A percentile compares a stretch with the other conserved stretches of the same genome.
Conservation (phyloP, 2,329 filamentous ascomycete species). For the Cordyceps sp. region DNA sequence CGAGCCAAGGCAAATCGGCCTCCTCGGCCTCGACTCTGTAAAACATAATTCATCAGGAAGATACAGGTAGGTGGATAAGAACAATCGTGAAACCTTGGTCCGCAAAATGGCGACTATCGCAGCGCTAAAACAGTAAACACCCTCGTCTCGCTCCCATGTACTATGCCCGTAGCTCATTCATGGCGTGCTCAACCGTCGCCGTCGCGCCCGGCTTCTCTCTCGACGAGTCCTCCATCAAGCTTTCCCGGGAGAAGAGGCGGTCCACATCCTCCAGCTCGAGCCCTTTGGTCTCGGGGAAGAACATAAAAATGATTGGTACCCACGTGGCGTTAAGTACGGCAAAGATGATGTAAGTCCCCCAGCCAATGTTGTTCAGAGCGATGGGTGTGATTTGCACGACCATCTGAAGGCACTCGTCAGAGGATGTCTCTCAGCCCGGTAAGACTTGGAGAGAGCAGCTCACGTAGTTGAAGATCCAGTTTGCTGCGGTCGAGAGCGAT, state of each 20-base stretch:
- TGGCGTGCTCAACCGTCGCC: neutral
- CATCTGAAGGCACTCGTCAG: neutral
- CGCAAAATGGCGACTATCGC: too few species aligned
- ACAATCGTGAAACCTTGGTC: too few species aligned
- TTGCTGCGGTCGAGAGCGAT: conserved; percentile 15
- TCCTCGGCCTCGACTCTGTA: too few species aligned
- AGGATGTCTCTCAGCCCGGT: too few species aligned
- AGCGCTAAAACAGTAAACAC: too few species aligned
- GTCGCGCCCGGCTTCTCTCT: neutral
- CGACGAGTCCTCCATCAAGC: conserved; percentile 6
- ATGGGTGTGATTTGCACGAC: conserved; percentile 6
- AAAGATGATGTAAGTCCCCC: conserved; percentile 13
- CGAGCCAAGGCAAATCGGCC: too few species aligned
- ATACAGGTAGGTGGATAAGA: too few species aligned
- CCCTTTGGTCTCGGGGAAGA: conserved; percentile 14
- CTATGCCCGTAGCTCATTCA: too few species aligned
- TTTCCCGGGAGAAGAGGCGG: conserved; percentile 8
- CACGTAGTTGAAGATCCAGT: conserved; percentile 18
- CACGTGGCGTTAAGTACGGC: conserved; percentile 11
- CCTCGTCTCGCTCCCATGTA: too few species aligned
- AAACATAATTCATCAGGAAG: too few species aligned
- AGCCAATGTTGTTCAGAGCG: conserved; percentile 9
- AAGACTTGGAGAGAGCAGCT: conserved; percentile 2
- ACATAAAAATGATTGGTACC: conserved; percentile 12
- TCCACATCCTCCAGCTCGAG: conserved; percentile 26